phyloP scores from a whole-genome alignment of 129 eudicot species.

The Chrysanthemum lavandulifolium region DNA sequence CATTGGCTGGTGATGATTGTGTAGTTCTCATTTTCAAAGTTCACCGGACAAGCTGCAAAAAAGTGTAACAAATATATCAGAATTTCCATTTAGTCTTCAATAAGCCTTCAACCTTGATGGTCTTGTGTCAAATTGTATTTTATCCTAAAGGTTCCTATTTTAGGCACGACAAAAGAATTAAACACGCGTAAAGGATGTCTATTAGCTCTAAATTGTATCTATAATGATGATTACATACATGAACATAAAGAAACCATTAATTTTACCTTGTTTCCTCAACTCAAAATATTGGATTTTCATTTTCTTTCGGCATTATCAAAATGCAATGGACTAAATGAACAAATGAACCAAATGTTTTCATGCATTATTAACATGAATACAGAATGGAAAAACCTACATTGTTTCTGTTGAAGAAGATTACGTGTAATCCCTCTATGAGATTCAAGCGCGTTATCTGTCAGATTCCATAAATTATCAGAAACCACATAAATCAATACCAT shows the following conservation, averaged over 20 bases:
- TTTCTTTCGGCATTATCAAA: too few species aligned
- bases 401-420: conserved; percentile 63
- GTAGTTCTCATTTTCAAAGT: conserved; percentile 72
- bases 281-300: too few species aligned
- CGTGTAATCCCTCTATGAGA: conserved; percentile 39
- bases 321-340: conserved; percentile 17
- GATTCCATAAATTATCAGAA: conserved; percentile 10
- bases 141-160: too few species aligned
- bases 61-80: neutral
- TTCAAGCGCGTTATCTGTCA: conserved; percentile 45
- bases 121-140: neutral
- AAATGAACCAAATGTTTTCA: neutral
- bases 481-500: neutral
- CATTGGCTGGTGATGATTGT: conserved; percentile 82
- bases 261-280: too few species aligned
- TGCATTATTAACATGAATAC: neutral
- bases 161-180: too few species aligned
- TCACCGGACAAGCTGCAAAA: conserved; percentile 56
- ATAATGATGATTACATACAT: neutral
- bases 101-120: neutral
- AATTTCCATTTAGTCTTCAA: neutral
- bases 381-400: conserved; percentile 28
- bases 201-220: neutral
- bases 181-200: too few species aligned
- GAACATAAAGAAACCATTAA: neutral